These are phyloP conservation scores for Aspergillus hiratsukae DNA, from an alignment of 2,329 filamentous ascomycete genomes.

Conservation along the genomic window DNA sequence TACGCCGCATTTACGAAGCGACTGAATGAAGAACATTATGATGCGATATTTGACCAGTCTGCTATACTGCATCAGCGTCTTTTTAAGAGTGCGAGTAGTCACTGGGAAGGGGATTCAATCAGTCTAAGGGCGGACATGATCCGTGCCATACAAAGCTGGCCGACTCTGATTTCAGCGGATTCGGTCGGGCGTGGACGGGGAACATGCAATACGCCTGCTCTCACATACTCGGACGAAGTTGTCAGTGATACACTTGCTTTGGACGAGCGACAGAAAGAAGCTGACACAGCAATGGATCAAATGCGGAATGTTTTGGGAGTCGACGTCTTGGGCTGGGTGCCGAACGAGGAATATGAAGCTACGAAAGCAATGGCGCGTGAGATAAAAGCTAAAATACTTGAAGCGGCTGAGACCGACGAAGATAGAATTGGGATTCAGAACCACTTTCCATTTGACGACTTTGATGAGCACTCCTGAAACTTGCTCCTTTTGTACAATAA, in stretches of 20 bases:
- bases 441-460: conserved; percentile 18
- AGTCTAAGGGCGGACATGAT: conserved; percentile 22
- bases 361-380: conserved; percentile 10
- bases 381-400: conserved; percentile 17
- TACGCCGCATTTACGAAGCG: conserved; percentile 17
- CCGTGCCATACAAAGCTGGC: conserved; percentile 13
- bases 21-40: conserved; percentile 15
- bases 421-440: conserved; percentile 8
- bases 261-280: conserved; percentile 14
- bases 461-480: conserved; percentile 6
- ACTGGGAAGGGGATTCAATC: conserved; percentile 23
- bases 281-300: conserved; percentile 17
- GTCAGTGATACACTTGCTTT: conserved; percentile 11
- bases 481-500: background rate
- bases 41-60: conserved; percentile 12
- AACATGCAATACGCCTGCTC: conserved; percentile 6
- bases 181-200: background rate
- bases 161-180: background rate
- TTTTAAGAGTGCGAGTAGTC: conserved; percentile 12
- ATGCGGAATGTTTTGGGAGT: conserved; percentile 16
- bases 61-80: conserved; percentile 13
- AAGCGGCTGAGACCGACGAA: conserved; percentile 13
- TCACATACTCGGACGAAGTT: conserved; percentile 11
- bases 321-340: conserved; percentile 20
- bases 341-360: conserved; percentile 18